These are phyloP conservation scores for Adiantum capillusveneris DNA, from an alignment of 75 land plant genomes.

Conservation along the genomic window DNA sequence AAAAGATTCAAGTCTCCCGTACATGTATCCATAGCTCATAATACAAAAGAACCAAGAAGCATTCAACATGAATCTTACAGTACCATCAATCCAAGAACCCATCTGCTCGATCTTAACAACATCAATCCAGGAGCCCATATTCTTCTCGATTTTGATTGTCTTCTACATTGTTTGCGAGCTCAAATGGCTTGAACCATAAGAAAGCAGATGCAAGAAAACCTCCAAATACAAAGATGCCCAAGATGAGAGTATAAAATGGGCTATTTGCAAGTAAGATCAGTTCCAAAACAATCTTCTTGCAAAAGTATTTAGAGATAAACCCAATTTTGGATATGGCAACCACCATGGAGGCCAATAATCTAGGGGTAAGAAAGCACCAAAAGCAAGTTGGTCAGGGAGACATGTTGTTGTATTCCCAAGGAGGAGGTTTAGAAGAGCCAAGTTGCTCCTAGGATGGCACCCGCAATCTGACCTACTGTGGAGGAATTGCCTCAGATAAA, in stretches of 20 bases:
- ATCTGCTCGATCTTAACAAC: no score
- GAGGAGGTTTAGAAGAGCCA: constrained; percentile 80
- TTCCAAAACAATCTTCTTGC: constrained; percentile 81
- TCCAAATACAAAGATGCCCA: constrained; percentile 81
- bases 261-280: constrained; percentile 72
- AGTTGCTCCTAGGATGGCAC: constrained; percentile 88
- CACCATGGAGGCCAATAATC: constrained; percentile 67
- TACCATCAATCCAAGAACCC: no score
- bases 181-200: no score
- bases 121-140: no score
- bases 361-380: constrained; percentile 73
- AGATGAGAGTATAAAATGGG: constrained; percentile 76
- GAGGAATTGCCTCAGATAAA: not conserved
- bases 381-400: constrained; percentile 6
- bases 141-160: no score
- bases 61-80: no score
- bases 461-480: constrained; percentile 11
- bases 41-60: no score
- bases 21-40: no score
- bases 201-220: constrained; percentile 86
- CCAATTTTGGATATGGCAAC: constrained; percentile 96
- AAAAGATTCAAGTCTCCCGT: no score
- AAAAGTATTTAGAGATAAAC: constrained; percentile 87
- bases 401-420: constrained; percentile 59
- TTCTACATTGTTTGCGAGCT: no score